Base-by-base conservation (phyloP, 179 eudicot genomes). In the Beta macrorhiza region DNA sequence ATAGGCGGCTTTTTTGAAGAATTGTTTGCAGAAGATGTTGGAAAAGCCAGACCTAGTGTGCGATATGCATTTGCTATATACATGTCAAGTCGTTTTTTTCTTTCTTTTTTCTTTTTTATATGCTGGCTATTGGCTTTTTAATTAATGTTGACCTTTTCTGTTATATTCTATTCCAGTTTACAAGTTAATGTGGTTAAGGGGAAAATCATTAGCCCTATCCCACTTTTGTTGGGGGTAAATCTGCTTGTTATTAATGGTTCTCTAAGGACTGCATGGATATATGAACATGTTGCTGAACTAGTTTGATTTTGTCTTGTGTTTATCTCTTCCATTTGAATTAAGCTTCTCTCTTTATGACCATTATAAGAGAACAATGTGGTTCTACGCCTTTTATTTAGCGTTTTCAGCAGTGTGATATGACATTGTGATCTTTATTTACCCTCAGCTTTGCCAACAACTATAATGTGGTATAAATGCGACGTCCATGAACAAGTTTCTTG, bases 21-120 rank as follows among this genome's bases (percentile, higher is more conserved):
- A 51, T n/a, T 79, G 74, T 81, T 67, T 79, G 80, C 52, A 67
- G 85, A 53, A 78, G 70, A 69, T 75, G 78, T 37, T 37, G 42
- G 42, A 37, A 37, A 37, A 37, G 42, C 42, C 42, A 37, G 42
- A 37, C 42, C 42, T 37, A 37, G 42, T 37, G 42, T 37, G 42
- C 42, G 51, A 67, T 76, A 68, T 81, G 79, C 55, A 56, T 47
- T 59, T 75, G 45, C 57, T 75, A 11, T 68, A 20, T 59, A 67
- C 44, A 25, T 32, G 64, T 76, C 20, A 13, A 73, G 45, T 42
- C 70, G 0, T 20, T 71, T 20, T 14, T 29, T n/a, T 32, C 0
- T 17, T 6, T 17, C 3, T 20, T 4, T 53, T 37, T 37, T 37
- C 4, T 7, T 37, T 75, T 16, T 75, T 42, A 65, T 45, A 53